Evolutionary conservation across 2,329 filamentous ascomycete genomes (phyloP).

Genomic region (Lecanicillium sp.): DNA sequence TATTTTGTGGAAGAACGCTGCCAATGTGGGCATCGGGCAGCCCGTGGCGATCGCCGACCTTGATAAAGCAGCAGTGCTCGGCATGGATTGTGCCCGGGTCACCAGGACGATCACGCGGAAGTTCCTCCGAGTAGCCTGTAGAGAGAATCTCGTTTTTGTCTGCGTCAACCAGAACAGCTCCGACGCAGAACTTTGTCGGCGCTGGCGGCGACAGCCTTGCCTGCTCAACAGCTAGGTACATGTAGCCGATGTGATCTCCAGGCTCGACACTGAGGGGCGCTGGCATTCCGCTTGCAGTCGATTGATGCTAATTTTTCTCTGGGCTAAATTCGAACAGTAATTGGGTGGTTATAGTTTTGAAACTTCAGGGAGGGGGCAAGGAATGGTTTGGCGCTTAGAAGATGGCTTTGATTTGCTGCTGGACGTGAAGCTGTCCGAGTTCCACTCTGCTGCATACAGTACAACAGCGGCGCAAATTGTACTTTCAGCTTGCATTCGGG

Average conservation of each 20-base stretch:
- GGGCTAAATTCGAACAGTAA: no score
- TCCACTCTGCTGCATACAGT: no score
- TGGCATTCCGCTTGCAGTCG: no score
- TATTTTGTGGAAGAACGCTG: conserved; percentile 28
- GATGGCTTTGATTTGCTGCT: no score
- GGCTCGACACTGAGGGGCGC: no score
- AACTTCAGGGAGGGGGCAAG: no score
- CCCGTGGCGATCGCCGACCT: conserved; percentile 28
- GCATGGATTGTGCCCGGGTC: conserved; percentile 32
- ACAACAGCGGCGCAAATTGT: no score
- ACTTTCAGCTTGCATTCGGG: no score
- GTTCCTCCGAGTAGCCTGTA: conserved; percentile 33
- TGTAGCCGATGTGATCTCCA: conserved; percentile 26
- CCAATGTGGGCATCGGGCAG: conserved; percentile 26
- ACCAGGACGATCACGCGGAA: conserved; percentile 25
- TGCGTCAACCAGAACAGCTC: conserved; percentile 30
- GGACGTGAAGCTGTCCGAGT: conserved; percentile 2
- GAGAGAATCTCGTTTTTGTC: conserved; percentile 28
- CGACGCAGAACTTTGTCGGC: conserved; percentile 31
- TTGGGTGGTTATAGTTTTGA: no score
- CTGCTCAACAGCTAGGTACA: conserved; percentile 27
- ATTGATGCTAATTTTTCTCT: no score
- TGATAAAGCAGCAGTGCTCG: conserved; percentile 37
- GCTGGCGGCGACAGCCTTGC: conserved; percentile 29
- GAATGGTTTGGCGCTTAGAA: no score